Evolutionary conservation across 257 asterid genomes (phyloP).

Genomic region (Capsicum chinense): DNA sequence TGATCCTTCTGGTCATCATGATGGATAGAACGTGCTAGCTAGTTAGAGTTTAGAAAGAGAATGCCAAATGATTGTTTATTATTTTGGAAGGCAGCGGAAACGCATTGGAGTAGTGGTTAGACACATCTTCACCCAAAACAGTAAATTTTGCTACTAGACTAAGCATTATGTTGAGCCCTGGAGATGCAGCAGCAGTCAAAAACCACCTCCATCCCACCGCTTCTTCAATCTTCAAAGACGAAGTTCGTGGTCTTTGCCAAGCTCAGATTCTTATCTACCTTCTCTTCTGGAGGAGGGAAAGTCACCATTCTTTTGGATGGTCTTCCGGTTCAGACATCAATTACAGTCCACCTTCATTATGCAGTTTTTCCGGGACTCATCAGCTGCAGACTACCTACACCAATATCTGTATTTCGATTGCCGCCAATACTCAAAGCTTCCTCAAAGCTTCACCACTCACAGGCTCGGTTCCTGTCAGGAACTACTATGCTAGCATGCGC

Average conservation of each 20-base stretch:
- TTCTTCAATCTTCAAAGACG: too few species aligned
- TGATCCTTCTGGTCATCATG: not conserved
- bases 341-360: not conserved
- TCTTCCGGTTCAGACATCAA: too few species aligned
- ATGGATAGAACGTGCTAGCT: not conserved
- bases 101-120: not conserved
- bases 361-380: not conserved
- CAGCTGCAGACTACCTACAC: conserved; percentile 2
- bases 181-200: too few species aligned
- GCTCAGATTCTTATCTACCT: too few species aligned
- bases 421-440: not conserved
- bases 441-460: not conserved
- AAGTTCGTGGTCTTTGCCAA: too few species aligned
- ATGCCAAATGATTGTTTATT: not conserved
- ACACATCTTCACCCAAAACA: not conserved
- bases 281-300: too few species aligned
- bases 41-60: not conserved
- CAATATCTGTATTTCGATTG: not conserved
- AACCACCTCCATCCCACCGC: too few species aligned
- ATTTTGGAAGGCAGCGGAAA: not conserved
- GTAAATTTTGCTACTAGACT: not conserved
- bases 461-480: not conserved
- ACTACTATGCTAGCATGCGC: conserved; percentile 15
- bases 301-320: too few species aligned
- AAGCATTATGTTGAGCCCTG: not conserved